Evolutionary conservation across 2,329 filamentous ascomycete genomes (phyloP), one percentile per base, ranked within the genome.

Genomic region (Alternaria sp.): DNA sequence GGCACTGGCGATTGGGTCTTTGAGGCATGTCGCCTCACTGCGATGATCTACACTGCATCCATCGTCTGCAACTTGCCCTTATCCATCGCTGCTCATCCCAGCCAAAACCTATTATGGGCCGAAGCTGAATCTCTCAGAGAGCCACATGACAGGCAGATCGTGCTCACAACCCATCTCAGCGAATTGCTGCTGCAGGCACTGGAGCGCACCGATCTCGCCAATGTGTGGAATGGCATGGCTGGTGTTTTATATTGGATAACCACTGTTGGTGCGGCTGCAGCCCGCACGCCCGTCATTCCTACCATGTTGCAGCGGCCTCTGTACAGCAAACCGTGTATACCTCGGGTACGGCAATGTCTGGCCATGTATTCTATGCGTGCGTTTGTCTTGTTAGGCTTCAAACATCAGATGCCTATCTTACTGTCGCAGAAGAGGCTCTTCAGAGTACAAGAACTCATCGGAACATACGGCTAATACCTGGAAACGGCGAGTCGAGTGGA

Each of bases 221-320:
- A 72, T n/a, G 20, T 75, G 5, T 78, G 77, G 76, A 63, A 65
- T 45, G 62, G 72, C 46, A 74, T 79, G 72, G 64, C 69, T 16
- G 76, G 76, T 7, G 72, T 77, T 5, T 67, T 77, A 18, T 78
- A 78, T 60, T 79, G 75, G 76, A 69, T 75, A 12, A 64, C 68
- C 18, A 55, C 66, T 3, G 72, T 78, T 12, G 77, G 25, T 27
- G 74, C 20, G 70, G 75, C 72, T 11, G 75, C 75, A 18, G 68
- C 73, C 40, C 68, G 74, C 8, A 64, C 62, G 8, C 27, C 43
- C n/a, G 3, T 7, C 18, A 27, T 34, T 9, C 27, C 34, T n/a
- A 12, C n/a, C 12, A 18, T 27, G 18, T 6, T 30, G 14, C 55
- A n/a, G 16, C 55, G 20, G 20, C 9, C 3, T 4, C n/a, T n/a